Evolutionary conservation across 2,329 filamentous ascomycete genomes (phyloP), one percentile per base, ranked within the genome.

Genomic region (Neofusicoccum cordaticola): DNA sequence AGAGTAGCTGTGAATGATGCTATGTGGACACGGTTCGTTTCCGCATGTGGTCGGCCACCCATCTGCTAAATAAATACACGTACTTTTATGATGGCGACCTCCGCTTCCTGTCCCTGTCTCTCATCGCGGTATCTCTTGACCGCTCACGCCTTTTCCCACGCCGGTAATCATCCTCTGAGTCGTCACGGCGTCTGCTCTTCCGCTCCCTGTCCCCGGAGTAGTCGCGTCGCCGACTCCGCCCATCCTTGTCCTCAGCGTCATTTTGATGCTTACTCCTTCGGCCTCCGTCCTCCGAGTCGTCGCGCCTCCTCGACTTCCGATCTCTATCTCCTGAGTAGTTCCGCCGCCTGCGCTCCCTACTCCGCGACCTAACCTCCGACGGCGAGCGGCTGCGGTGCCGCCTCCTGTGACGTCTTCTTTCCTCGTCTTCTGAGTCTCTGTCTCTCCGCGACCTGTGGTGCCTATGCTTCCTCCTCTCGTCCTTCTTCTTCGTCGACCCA

Each of bases 401-500:
- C 19, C 61, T 63, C 15, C 50, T 63, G 19, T 17, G 62, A 15
- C 45, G 51, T n/a, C 15, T 48, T 13, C 34, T 57, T 11, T 31
- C 51, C 34, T 58, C 62, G 2, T 58, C 62, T 12, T 64, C 62
- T 2, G 35, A 47, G 9, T 58, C 62, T 19, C 42, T 51, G 3
- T 58, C 62, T 11, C 62, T 37, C 34, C 51, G 51, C 15, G 62
- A 64, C 19, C 62, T 37, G 42, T 64, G 62, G 13, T 58, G 62
- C 15, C 52, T 48, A 44, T 58, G 62, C 44, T 48, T 64, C 17
- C 44, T 47, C n/a, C 34, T 45, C 2, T 60, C 45, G 5, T 65
- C 63, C 47, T 61, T 65, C 19, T 61, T 61, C 15, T 52, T 60
- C 12, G 11, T 27, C 8, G 37, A 12, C 70, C 80, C 84, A 70